Evolutionary conservation across 257 asterid species (phyloP).

Genomic region (Solanum clarkiae): DNA sequence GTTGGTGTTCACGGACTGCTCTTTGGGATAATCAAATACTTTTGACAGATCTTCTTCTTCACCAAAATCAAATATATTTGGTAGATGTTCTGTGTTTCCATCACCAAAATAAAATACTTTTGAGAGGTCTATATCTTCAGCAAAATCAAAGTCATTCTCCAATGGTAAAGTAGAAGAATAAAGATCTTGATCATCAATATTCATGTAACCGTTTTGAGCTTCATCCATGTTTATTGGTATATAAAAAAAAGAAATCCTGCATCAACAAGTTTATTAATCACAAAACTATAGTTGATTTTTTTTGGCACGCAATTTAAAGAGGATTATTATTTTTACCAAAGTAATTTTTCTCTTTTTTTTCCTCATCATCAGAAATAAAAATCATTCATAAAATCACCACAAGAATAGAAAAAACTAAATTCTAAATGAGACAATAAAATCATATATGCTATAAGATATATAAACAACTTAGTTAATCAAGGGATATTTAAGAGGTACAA

Average conservation of each 20-base stretch:
- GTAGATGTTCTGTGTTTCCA: too few relatives aligned
- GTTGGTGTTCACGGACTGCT: too few relatives aligned
- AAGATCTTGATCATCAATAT: background rate
- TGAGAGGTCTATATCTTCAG: too few relatives aligned
- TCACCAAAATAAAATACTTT: too few relatives aligned
- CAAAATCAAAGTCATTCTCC: background rate
- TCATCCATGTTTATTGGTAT: background rate
- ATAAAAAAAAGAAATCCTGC: background rate
- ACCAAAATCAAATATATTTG: too few relatives aligned
- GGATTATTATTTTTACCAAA: background rate
- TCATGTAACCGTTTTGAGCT: background rate
- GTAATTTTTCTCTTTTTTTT: background rate
- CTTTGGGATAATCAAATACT: too few relatives aligned
- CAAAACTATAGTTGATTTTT: background rate
- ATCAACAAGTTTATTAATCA: background rate
- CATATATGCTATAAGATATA: background rate
- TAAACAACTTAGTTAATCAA: background rate
- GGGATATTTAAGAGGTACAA: too few relatives aligned
- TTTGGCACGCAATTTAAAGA: background rate
- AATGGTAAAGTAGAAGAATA: background rate
- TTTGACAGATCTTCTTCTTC: too few relatives aligned
- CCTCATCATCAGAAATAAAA: background rate
- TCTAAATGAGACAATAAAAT: background rate
- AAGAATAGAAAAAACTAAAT: background rate
- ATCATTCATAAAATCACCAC: background rate